Evolutionary conservation across 176 grass and related monocot genomes (phyloP).

Genomic region (Cenchrus americanus): DNA sequence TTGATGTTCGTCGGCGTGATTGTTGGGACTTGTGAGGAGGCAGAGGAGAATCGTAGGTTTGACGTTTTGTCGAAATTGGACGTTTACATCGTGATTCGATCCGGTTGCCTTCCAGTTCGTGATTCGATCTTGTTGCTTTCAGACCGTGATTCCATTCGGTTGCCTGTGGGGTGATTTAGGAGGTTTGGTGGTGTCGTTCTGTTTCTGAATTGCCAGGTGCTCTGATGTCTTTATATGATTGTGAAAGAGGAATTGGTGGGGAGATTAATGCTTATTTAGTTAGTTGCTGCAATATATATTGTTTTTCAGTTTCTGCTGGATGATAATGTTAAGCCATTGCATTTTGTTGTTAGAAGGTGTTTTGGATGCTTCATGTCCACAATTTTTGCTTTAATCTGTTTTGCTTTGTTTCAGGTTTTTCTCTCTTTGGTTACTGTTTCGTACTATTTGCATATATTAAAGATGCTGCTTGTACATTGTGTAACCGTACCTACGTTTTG

Average conservation of each 20-base stretch:
- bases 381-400: background rate
- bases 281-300: background rate
- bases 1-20: background rate
- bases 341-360: slow-evolving; percentile 2
- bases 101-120: background rate
- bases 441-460: background rate
- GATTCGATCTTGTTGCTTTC: slow-evolving; percentile 14
- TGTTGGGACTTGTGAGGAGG: background rate
- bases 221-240: background rate
- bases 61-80: background rate
- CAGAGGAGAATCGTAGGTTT: background rate
- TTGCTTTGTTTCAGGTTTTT: background rate
- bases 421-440: background rate
- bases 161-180: background rate
- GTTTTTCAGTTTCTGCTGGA: background rate
- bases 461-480: background rate
- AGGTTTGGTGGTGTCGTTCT: background rate
- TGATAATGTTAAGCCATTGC: background rate
- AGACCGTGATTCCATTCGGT: background rate
- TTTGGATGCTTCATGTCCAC: background rate
- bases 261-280: background rate
- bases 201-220: background rate
- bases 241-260: background rate
- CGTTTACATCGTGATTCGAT: background rate
- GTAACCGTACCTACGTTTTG: background rate